Percentiles rank a stretch among this genome's conserved stretches.
Conservation (phyloP, 2,329 filamentous ascomycete species). For the Pseudogymnoascus sp. region DNA sequence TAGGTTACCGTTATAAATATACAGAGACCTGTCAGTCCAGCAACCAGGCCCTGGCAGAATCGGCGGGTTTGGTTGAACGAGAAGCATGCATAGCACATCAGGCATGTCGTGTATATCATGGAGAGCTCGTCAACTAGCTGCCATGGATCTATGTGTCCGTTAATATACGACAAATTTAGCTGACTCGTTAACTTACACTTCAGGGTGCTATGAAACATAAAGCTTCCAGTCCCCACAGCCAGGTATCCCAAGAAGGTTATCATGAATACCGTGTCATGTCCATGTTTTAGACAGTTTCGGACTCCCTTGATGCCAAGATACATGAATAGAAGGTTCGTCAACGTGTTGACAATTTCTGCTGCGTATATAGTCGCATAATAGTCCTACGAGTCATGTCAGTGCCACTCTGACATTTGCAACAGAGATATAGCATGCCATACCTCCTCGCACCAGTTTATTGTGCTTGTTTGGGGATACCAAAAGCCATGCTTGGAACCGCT, state of each 20-base stretch:
- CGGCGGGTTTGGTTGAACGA: conserved; percentile 47
- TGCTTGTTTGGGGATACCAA: conserved; percentile 66
- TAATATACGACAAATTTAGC: neutral
- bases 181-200: conserved; percentile 30
- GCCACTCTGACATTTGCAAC: conserved; percentile 10
- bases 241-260: conserved; percentile 48
- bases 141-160: conserved; percentile 51
- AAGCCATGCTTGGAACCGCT: conserved; percentile 40
- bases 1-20: conserved; percentile 49
- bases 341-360: conserved; percentile 71
- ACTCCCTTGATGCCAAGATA: conserved; percentile 72
- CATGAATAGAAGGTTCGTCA: conserved; percentile 79
- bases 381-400: conserved; percentile 44
- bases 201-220: conserved; percentile 35
- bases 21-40: conserved; percentile 44
- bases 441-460: conserved; percentile 77
- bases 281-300: conserved; percentile 62
- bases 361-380: conserved; percentile 70
- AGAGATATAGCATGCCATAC: conserved; percentile 33
- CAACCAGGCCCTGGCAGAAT: conserved; percentile 43
- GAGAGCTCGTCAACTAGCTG: conserved; percentile 64
- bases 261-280: conserved; percentile 70
- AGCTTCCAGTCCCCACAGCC: conserved; percentile 33
- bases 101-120: conserved; percentile 66
- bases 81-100: conserved; percentile 65